phyloP scores from a whole-genome alignment of 306 rosid genomes.

The Styphnolobium japonicum region DNA sequence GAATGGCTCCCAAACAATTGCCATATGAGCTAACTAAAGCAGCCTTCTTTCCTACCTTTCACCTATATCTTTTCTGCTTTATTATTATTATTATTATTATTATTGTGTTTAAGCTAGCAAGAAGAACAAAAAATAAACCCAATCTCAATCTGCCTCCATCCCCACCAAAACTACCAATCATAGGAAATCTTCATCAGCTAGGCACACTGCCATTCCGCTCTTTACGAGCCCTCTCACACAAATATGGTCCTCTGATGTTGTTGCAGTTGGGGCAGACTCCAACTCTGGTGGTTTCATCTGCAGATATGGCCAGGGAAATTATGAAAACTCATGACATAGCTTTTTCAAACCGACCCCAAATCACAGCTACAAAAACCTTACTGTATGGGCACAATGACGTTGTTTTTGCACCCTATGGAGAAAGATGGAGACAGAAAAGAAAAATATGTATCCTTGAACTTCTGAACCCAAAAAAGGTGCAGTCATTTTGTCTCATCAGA shows the following conservation, averaged over 20 bases:
- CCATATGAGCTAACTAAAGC: too few relatives aligned
- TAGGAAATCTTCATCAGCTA: slow-evolving; percentile 23
- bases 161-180: too few relatives aligned
- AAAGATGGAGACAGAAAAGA: not conserved
- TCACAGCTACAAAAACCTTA: not conserved
- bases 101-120: not conserved
- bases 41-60: too few relatives aligned
- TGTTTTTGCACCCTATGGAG: slow-evolving; percentile 12
- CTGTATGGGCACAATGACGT: slow-evolving; percentile 2
- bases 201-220: not conserved
- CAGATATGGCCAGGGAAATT: not conserved
- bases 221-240: not conserved
- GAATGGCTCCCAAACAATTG: too few relatives aligned
- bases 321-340: not conserved
- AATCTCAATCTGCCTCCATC: too few relatives aligned
- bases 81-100: too few relatives aligned
- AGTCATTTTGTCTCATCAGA: not conserved
- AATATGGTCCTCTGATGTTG: slow-evolving; percentile 12
- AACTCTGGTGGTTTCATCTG: slow-evolving; percentile 27
- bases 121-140: too few relatives aligned
- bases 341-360: not conserved
- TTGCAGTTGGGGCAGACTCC: slow-evolving; percentile 12
- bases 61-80: too few relatives aligned
- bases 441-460: slow-evolving; percentile 20
- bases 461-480: slow-evolving; percentile 17